Conservation (phyloP, 1,139 yeast species). For the Candida dubliniensis region DNA sequence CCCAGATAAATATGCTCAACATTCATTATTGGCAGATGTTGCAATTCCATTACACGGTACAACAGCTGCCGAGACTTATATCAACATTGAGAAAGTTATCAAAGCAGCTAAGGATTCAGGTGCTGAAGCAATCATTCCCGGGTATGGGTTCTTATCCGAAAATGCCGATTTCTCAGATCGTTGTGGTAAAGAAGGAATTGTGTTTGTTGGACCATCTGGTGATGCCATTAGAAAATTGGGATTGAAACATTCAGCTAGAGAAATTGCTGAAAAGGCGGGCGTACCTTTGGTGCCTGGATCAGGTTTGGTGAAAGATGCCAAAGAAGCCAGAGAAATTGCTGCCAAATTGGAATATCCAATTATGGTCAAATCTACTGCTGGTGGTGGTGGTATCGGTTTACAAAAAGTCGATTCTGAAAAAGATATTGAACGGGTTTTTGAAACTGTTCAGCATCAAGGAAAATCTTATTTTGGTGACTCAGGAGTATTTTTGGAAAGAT, state of each 20-base stretch:
- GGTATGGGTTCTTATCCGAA: constrained; percentile 94
- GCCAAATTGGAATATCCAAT: constrained; percentile 80
- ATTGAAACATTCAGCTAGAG: constrained; percentile 93
- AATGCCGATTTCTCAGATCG: constrained; percentile 94
- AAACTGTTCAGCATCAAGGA: constrained; percentile 92
- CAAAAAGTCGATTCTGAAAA: constrained; percentile 83
- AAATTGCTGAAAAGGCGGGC: constrained; percentile 80
- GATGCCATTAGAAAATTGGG: constrained; percentile 89
- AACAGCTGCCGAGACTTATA: constrained; percentile 88
- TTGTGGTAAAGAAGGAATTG: constrained; percentile 77
- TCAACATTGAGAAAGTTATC: constrained; percentile 79
- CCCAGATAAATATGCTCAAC: constrained; percentile 85
- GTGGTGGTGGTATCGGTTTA: constrained; percentile 98
- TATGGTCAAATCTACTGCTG: constrained; percentile 97
- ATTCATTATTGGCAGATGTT: constrained; percentile 78
- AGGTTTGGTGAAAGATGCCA: constrained; percentile 66
- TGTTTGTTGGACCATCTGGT: constrained; percentile 94
- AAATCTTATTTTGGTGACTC: constrained; percentile 89
- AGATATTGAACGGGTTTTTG: constrained; percentile 81
- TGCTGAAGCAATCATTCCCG: constrained; percentile 94
- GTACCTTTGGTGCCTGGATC: constrained; percentile 98
- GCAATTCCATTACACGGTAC: constrained; percentile 77
- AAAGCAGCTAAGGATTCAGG: constrained; percentile 79
- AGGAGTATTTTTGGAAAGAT: constrained; percentile 91
- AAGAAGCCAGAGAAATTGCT: constrained; percentile 79